Base-by-base conservation (phyloP, 352 stramenopile genomes). In the Phytophthora sp. region DNA sequence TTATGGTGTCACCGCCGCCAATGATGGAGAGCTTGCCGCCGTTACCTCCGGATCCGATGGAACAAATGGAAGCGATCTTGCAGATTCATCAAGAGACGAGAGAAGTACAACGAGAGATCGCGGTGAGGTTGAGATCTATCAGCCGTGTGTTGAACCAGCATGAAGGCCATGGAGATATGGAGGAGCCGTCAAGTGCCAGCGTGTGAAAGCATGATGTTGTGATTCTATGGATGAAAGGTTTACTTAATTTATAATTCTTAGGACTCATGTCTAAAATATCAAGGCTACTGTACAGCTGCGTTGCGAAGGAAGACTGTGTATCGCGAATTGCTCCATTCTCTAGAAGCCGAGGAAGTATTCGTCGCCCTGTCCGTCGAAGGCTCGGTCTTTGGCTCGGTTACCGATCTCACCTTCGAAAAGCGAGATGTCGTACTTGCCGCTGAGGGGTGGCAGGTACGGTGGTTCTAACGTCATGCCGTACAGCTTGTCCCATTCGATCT, bases 321-420 rank as follows among this genome's bases (percentile, higher is more conserved):
- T 13, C 21, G 38, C 20, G 18, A 20, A 21, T 24, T 24, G 15
- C 3, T 24, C 18, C 18, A 15, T 52, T 43, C 31, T 23, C n/a
- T 88, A 93, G 43, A 91, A 93, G n/a, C 72, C 84, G 30, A 86
- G 50, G 39, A 93, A 91, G 52, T 79, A 84, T 35, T 89, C 75
- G 57, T 89, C 67, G 39, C 77, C 83, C n/a, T 75, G 72, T 9
- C 83, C 81, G 32, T 94, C 72, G 46, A 89, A 89, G n/a, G 79
- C 63, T 32, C 78, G 74, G 60, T 93, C 82, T 53, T 87, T 88
- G 48, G 70, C 74, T 39, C 81, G 76, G 56, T 89, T 85, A 46
- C 79, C 79, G 54, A 89, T 86, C 54, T 94, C 79, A 34, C 77
- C 81, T 63, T 92, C 84, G 41, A 90, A 93, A 6, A 91, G 69